Evolutionary conservation across 371 early-diverging fungal species (phyloP).

Genomic region (Rhizopus microsporus): DNA sequence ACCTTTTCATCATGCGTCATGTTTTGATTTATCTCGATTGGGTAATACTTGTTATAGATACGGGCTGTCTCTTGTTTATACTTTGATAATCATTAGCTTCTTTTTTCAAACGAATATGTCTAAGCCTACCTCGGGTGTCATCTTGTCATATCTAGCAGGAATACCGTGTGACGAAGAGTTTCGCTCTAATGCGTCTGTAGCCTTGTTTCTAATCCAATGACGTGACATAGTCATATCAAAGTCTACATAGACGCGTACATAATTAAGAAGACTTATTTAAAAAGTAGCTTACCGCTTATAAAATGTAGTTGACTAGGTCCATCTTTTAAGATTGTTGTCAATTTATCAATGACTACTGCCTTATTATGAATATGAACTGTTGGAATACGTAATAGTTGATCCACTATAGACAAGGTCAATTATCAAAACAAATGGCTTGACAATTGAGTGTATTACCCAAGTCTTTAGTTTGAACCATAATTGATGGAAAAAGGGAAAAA

Average conservation of each 20-base stretch:
- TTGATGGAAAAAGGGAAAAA: no score
- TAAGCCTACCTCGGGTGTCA: conserved; percentile 44
- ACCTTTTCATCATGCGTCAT: conserved; percentile 62
- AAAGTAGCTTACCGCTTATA: conserved; percentile 49
- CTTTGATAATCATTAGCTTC: conserved; percentile 18
- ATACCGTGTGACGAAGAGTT: conserved; percentile 66
- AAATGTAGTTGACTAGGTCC: conserved; percentile 56
- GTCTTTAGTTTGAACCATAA: no score
- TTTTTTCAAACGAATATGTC: not conserved
- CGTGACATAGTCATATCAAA: conserved; percentile 81
- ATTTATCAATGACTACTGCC: conserved; percentile 34
- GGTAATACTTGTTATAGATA: conserved; percentile 68
- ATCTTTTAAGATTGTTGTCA: conserved; percentile 51
- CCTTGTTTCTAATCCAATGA: conserved; percentile 58
- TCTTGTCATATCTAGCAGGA: conserved; percentile 44
- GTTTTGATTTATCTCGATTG: conserved; percentile 64
- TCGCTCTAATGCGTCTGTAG: conserved; percentile 47
- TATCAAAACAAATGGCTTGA: no score
- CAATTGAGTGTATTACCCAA: no score
- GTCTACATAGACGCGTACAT: conserved; percentile 36
- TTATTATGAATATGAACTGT: conserved; percentile 42
- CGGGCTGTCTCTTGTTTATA: conserved; percentile 46
- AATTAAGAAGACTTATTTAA: not conserved
- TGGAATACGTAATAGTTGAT: conserved; percentile 32
- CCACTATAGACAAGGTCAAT: conserved; percentile 21